phyloP scores from a whole-genome alignment of 345 rosid species.

The Acer yangbiense region DNA sequence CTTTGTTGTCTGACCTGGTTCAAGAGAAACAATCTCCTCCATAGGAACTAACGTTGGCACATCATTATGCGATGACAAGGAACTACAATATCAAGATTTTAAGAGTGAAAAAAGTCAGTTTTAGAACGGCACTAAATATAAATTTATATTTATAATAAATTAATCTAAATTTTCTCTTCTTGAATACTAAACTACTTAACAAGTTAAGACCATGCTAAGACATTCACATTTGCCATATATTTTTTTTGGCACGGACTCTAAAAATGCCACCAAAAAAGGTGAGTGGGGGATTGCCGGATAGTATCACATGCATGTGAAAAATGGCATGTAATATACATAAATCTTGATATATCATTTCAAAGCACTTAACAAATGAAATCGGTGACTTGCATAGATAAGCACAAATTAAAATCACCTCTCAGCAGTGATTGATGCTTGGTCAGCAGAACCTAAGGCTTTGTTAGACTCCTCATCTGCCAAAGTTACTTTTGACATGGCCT shows the following conservation, averaged over 20 bases:
- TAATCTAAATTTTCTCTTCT: background rate
- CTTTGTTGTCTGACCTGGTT: conserved; percentile 58
- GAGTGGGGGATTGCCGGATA: background rate
- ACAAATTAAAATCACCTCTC: conserved; percentile 56
- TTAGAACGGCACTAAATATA: background rate
- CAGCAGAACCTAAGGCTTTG: conserved; percentile 48
- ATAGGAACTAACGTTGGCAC: conserved; percentile 65
- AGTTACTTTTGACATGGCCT: conserved; percentile 52
- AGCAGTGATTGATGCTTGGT: conserved; percentile 41
- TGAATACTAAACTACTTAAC: background rate
- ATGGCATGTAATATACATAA: background rate
- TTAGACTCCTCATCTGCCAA: conserved; percentile 67
- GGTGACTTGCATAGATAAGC: background rate
- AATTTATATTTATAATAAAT: too few species aligned
- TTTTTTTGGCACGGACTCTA: background rate
- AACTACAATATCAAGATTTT: conserved; percentile 46
- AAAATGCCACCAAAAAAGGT: background rate
- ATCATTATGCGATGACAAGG: conserved; percentile 37
- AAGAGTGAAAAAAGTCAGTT: conserved; percentile 14
- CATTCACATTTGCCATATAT: background rate
- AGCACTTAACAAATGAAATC: background rate
- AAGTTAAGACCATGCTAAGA: background rate
- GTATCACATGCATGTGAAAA: background rate
- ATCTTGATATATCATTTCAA: background rate
- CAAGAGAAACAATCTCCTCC: conserved; percentile 68